Conservation (phyloP, 306 rosid species). For the Pyrus pyrifolia region DNA sequence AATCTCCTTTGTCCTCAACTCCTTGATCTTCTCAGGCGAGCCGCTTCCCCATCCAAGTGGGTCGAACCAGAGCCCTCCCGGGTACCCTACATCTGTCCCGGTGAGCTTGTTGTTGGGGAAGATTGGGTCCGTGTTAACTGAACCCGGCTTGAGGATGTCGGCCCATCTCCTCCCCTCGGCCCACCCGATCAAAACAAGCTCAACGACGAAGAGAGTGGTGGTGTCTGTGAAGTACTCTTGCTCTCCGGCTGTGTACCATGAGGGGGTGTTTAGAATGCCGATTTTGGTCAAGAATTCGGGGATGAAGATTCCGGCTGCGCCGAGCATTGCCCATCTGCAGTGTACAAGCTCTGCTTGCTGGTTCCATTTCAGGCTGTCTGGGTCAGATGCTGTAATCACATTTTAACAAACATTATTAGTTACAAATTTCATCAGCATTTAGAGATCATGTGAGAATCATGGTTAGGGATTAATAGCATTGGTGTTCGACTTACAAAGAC, state of each 20-base stretch:
- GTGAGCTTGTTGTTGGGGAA: constrained; percentile 84
- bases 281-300: constrained; percentile 68
- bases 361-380: constrained; percentile 65
- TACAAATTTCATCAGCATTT: background rate
- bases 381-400: constrained; percentile 52
- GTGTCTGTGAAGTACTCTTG: constrained; percentile 67
- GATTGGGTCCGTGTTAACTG: constrained; percentile 66
- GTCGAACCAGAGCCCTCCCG: constrained; percentile 70
- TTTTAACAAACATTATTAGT: background rate
- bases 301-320: constrained; percentile 74
- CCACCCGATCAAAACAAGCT: constrained; percentile 65
- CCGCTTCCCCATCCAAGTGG: constrained; percentile 75
- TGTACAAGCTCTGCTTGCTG: constrained; percentile 58
- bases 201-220: constrained; percentile 56
- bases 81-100: constrained; percentile 70
- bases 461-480: background rate
- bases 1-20: constrained; percentile 70
- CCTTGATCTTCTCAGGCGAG: constrained; percentile 63
- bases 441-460: too few relatives aligned
- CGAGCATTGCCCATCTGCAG: constrained; percentile 81
- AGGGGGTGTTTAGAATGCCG: constrained; percentile 59
- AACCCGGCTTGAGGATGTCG: constrained; percentile 61
- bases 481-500: constrained; percentile 40
- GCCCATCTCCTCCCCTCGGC: constrained; percentile 81
- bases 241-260: constrained; percentile 73